Conservation (phyloP, 768 basidiomycete genomes). For the Lactarius tabidus region DNA sequence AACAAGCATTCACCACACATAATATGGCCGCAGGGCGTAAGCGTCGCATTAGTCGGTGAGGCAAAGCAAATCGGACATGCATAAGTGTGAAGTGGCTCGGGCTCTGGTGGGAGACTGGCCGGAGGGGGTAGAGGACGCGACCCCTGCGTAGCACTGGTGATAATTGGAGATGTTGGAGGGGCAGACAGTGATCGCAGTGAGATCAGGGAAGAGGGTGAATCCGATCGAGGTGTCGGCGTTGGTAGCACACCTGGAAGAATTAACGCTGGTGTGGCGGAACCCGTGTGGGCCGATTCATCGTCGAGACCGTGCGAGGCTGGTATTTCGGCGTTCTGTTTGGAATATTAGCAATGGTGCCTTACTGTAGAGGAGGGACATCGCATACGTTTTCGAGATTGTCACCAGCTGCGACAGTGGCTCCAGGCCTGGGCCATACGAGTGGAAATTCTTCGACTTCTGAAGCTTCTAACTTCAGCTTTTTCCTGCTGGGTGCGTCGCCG, state of each 20-base stretch:
- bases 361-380: too few species aligned
- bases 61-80: constrained; percentile 25
- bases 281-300: not conserved
- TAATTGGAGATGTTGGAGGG: constrained; percentile 13
- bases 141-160: not conserved
- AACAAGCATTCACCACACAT: constrained; percentile 27
- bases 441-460: not conserved
- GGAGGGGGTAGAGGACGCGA: not conserved
- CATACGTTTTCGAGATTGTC: constrained; percentile 1
- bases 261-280: not conserved
- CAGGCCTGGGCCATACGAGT: not conserved
- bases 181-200: constrained; percentile 12
- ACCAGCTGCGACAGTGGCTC: not conserved
- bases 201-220: constrained; percentile 2
- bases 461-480: constrained; percentile 4
- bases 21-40: constrained; percentile 27
- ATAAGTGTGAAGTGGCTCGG: constrained; percentile 24
- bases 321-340: not conserved
- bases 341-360: not conserved
- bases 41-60: constrained; percentile 24
- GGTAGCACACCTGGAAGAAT: not conserved
- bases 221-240: not conserved
- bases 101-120: constrained; percentile 1
- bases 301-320: constrained; percentile 3
- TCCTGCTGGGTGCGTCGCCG: not conserved